Evolutionary conservation across 2,329 filamentous ascomycete genomes (phyloP).

Genomic region (Plectosphaerella plurivora): DNA sequence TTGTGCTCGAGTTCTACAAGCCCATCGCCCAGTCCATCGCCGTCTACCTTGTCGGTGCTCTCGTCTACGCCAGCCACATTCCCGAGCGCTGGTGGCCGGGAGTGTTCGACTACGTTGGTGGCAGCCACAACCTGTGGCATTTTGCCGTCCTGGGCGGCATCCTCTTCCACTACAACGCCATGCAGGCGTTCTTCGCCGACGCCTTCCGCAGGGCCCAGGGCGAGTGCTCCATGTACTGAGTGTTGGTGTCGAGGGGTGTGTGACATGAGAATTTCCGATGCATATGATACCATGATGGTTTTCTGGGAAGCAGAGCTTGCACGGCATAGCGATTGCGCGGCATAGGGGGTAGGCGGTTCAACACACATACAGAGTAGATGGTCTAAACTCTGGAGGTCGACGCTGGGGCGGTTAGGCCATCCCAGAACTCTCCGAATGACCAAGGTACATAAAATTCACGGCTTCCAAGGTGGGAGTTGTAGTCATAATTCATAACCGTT

Average conservation of each 20-base stretch:
- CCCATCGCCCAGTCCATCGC: conserved; percentile 78
- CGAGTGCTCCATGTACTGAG: conserved; percentile 51
- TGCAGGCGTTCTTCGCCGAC: conserved; percentile 87
- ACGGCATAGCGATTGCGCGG: no score
- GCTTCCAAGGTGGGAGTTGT: no score
- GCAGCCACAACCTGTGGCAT: conserved; percentile 97
- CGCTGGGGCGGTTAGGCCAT: no score
- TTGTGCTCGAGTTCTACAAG: conserved; percentile 86
- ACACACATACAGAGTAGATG: no score
- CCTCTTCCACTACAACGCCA: conserved; percentile 92
- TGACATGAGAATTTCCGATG: not conserved
- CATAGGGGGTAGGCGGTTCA: no score
- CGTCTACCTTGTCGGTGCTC: conserved; percentile 81
- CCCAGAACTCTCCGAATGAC: no score
- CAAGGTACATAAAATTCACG: no score
- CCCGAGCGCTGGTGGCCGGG: conserved; percentile 92
- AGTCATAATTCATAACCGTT: no score
- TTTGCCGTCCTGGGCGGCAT: conserved; percentile 91
- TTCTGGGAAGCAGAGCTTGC: not conserved
- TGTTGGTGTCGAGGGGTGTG: not conserved
- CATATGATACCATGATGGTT: not conserved
- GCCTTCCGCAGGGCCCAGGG: conserved; percentile 66
- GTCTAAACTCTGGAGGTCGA: no score
- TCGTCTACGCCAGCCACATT: conserved; percentile 85
- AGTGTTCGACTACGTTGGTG: conserved; percentile 90